These are phyloP conservation scores for Hemileccinum impolitum DNA, from an alignment of 768 basidiomycete species.

Conservation along the genomic window DNA sequence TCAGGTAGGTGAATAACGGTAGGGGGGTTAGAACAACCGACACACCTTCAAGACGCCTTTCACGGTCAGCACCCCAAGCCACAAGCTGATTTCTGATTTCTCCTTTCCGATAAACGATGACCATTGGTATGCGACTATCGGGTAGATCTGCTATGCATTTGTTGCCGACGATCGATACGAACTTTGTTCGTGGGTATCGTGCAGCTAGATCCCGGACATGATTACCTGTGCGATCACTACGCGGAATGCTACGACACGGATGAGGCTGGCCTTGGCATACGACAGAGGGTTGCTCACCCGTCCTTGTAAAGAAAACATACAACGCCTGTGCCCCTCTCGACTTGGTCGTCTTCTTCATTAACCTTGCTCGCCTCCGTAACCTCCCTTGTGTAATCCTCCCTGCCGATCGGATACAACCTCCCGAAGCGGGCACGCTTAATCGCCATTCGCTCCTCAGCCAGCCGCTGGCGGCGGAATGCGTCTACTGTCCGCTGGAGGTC, in stretches of 20 bases:
- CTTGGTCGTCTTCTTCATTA: constrained; percentile 60
- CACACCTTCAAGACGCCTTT: constrained; percentile 75
- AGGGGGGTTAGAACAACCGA: neutral
- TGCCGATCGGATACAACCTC: constrained; percentile 78
- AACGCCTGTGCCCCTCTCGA: constrained; percentile 81
- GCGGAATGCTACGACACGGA: constrained; percentile 57
- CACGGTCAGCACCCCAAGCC: constrained; percentile 78
- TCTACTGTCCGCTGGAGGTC: constrained; percentile 74
- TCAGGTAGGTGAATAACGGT: neutral
- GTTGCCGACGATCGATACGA: constrained; percentile 91
- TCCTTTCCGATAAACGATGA: constrained; percentile 91
- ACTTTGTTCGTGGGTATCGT: constrained; percentile 90
- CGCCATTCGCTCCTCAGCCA: constrained; percentile 58
- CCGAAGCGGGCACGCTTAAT: constrained; percentile 73
- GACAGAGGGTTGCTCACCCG: constrained; percentile 52
- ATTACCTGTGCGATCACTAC: constrained; percentile 70
- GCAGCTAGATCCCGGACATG: constrained; percentile 71
- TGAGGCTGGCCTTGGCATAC: neutral
- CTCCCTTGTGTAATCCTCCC: constrained; percentile 93
- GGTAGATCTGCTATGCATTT: constrained; percentile 97
- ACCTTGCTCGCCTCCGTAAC: constrained; percentile 89
- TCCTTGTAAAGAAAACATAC: constrained; percentile 96
- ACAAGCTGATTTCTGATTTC: constrained; percentile 83
- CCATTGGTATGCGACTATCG: constrained; percentile 84
- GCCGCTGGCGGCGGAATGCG: constrained; percentile 57